Evolutionary conservation across 768 basidiomycete genomes (phyloP), one percentile per base, ranked within the genome.

Genomic region (Mycena polygramma): DNA sequence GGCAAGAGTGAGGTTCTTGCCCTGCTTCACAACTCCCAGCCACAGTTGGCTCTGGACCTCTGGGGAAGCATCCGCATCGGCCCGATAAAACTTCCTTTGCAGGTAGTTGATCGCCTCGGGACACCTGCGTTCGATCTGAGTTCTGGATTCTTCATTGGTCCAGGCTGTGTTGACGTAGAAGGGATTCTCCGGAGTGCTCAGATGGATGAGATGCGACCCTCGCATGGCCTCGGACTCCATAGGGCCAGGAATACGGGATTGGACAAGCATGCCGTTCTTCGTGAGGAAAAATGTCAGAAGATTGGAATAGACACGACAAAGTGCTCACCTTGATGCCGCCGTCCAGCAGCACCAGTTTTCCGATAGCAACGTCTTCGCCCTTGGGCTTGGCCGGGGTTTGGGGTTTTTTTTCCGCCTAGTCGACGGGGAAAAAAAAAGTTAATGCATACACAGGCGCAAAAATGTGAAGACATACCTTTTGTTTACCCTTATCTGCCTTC

Each of bases 1-100:
- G 2, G 55, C 24, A 39, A 64, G 5, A 0, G 20, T 24, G 4
- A 69, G n/a, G 5, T 4, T 13, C 2, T 58, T 58, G 3, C 22
- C 22, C 3, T 58, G 9, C 2, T 1, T 13, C 15, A 15, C 45
- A 5, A 11, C 14, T 2, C 37, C 57, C 1, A 63, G 9, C 61
- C 61, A 69, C 3, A 53, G 17, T 49, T 69, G 68, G 2, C 30
- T 39, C 54, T 51, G 1, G 15, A 55, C n/a, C 20, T 48, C 63
- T 2, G 22, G 20, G 0, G 35, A 30, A 7, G 35, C 55, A 14
- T 10, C 43, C 0, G 37, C 4, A 19, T 52, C 30, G 13, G 45
- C 55, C 13, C 2, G 15, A 8, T 48, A 57, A 1, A 20, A 35
- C 2, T 57, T 20, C 6, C 22, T 11, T 8, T 57, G 36, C 0